Evolutionary conservation across 1,284 basidiomycete species (phyloP).

Genomic region (Pyrrhoderma noxium): DNA sequence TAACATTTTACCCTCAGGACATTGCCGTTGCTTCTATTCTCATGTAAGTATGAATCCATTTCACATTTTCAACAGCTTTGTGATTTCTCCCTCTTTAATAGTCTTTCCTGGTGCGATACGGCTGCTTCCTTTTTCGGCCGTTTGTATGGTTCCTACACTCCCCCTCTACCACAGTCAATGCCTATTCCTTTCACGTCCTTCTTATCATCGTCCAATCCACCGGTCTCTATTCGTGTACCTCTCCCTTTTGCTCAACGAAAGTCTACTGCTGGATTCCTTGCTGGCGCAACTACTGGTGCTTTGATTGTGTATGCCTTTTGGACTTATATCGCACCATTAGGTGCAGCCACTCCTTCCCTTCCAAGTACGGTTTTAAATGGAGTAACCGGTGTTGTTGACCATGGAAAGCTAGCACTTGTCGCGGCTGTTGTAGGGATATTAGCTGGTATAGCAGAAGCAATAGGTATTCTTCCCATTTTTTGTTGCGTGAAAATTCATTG

Average conservation of each 20-base stretch:
- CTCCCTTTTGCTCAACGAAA: constrained; percentile 80
- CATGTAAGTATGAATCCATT: constrained; percentile 52
- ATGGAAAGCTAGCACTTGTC: constrained; percentile 42
- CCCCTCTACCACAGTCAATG: constrained; percentile 58
- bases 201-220: constrained; percentile 30
- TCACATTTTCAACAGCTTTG: constrained; percentile 4
- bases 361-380: background rate
- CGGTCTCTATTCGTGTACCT: constrained; percentile 33
- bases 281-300: constrained; percentile 75
- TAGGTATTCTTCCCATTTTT: constrained; percentile 49
- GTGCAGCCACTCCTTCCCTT: constrained; percentile 31
- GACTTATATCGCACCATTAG: constrained; percentile 49
- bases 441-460: constrained; percentile 78
- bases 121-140: constrained; percentile 91
- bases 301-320: constrained; percentile 75
- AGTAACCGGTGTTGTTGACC: background rate
- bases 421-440: constrained; percentile 65
- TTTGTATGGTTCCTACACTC: constrained; percentile 72
- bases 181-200: constrained; percentile 29
- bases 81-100: constrained; percentile 27
- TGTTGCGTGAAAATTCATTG: background rate
- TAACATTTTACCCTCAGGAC: constrained; percentile 78
- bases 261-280: constrained; percentile 83
- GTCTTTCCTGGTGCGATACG: constrained; percentile 96
- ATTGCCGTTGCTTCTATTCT: constrained; percentile 84